Evolutionary conservation across 345 rosid species (phyloP).

Genomic region (Carallia pectinifolia): DNA sequence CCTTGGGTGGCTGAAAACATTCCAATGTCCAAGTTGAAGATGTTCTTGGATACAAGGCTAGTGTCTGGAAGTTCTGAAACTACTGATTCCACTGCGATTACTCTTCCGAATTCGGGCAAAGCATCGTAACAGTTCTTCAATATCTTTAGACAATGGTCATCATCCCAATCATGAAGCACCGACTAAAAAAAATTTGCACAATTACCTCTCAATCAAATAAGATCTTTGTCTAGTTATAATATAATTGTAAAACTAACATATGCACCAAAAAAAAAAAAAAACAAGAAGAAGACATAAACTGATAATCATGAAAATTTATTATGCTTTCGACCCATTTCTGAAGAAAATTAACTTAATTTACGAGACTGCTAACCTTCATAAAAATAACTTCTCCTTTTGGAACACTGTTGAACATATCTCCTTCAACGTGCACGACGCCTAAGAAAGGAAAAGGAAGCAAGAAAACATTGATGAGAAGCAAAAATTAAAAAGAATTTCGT

Average conservation of each 20-base stretch:
- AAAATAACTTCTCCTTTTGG: slow-evolving; percentile 23
- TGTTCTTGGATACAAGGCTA: slow-evolving; percentile 5
- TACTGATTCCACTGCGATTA: slow-evolving; percentile 27
- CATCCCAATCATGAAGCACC: slow-evolving; percentile 39
- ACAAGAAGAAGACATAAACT: neutral
- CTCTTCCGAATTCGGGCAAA: slow-evolving; percentile 31
- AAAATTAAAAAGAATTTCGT: neutral
- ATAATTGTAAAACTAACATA: neutral
- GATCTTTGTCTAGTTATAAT: too few species aligned
- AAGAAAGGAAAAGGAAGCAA: neutral
- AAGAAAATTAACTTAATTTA: neutral
- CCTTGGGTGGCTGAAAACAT: slow-evolving; percentile 20
- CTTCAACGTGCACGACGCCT: slow-evolving; percentile 30
- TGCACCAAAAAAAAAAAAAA: neutral
- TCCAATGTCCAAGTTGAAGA: slow-evolving; percentile 17
- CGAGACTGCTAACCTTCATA: slow-evolving; percentile 18
- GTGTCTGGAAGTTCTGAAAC: slow-evolving; percentile 16
- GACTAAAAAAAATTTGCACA: too few species aligned
- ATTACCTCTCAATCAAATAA: too few species aligned
- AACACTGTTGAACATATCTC: slow-evolving; percentile 26
- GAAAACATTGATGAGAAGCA: neutral
- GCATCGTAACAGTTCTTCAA: slow-evolving; percentile 34
- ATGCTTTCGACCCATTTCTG: neutral
- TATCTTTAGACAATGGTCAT: slow-evolving; percentile 38
- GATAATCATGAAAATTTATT: neutral